phyloP scores from a whole-genome alignment of 441 rosid genomes.

The Bocquillonia castaneifolia region DNA sequence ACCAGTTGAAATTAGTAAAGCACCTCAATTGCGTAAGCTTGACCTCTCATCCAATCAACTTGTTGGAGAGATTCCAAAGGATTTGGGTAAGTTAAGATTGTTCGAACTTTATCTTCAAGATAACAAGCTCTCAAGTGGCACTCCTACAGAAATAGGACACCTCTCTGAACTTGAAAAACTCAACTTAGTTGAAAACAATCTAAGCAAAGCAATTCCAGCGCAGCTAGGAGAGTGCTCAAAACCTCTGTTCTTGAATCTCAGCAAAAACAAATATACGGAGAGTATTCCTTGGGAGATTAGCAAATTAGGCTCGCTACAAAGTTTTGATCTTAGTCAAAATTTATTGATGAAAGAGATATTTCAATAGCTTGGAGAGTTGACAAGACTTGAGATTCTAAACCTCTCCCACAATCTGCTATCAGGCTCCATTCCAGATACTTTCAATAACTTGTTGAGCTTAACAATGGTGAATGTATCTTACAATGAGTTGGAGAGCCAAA shows the following conservation, averaged over 20 bases:
- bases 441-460: background rate
- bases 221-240: background rate
- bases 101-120: background rate
- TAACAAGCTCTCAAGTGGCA: conserved; percentile 1
- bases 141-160: background rate
- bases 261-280: background rate
- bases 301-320: background rate
- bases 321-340: background rate
- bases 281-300: background rate
- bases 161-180: background rate
- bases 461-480: background rate
- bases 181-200: background rate
- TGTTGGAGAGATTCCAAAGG: background rate
- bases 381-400: background rate
- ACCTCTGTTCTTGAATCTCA: background rate
- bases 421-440: conserved; percentile 1
- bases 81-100: background rate
- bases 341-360: background rate
- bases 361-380: background rate
- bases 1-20: background rate
- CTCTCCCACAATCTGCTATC: conserved; percentile 5
- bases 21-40: background rate
- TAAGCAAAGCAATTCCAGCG: background rate
- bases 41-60: too few relatives aligned
- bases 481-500: background rate